Evolutionary conservation across 2,329 filamentous ascomycete species (phyloP).

Genomic region (Neofusicoccum cordaticola): DNA sequence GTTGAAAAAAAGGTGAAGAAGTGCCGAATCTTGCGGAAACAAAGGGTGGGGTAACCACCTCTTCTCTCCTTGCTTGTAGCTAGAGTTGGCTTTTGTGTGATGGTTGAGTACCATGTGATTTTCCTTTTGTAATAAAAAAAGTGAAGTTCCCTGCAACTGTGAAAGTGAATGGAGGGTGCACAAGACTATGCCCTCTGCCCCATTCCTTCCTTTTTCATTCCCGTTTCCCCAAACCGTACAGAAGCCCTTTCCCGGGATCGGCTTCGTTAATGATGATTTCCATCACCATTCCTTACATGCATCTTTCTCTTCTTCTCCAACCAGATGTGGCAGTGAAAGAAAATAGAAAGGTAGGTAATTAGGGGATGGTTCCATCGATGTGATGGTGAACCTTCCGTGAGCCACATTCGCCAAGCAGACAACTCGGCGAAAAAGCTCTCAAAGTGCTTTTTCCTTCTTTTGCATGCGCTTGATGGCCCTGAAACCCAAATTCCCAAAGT

Average conservation of each 20-base stretch:
- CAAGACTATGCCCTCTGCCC: slow-evolving; percentile 13
- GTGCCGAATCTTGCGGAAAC: too few species aligned
- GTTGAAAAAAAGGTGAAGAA: too few species aligned
- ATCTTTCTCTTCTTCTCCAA: background rate
- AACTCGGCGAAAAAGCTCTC: background rate
- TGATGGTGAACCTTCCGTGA: background rate
- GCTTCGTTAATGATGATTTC: background rate
- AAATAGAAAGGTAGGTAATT: background rate
- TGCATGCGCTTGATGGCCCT: background rate
- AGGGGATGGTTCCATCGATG: background rate
- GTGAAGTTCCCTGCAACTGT: background rate
- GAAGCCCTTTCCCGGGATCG: background rate
- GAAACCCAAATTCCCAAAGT: background rate
- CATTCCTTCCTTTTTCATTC: background rate
- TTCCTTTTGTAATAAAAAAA: background rate
- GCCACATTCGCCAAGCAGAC: slow-evolving; percentile 3
- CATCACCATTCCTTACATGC: background rate
- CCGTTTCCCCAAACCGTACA: background rate
- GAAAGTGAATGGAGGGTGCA: background rate
- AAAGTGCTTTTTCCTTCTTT: background rate
- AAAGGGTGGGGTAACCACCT: too few species aligned
- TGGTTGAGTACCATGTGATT: too few species aligned
- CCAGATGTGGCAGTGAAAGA: background rate
- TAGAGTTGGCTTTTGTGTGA: too few species aligned
- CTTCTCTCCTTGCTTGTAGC: too few species aligned